Conservation (phyloP, 2,329 filamentous ascomycete species). For the Helminthosporium solani region DNA sequence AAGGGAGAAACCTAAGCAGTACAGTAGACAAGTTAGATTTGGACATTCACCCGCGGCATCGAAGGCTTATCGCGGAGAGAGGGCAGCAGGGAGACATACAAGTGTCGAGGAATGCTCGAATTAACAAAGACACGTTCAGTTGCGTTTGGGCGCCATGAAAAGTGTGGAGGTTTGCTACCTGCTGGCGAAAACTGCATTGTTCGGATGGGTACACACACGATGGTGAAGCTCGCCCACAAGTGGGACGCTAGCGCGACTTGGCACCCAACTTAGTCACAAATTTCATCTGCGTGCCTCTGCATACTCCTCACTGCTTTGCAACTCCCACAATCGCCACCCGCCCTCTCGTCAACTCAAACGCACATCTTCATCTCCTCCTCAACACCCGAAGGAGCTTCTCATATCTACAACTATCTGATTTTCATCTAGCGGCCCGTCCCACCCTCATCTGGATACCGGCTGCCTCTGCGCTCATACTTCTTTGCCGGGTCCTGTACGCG, state of each 20-base stretch:
- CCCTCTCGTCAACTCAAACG: constrained; percentile 7
- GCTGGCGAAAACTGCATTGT: too few relatives aligned
- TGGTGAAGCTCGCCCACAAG: too few relatives aligned
- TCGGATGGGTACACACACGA: too few relatives aligned
- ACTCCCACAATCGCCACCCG: neutral
- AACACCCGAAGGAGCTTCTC: constrained; percentile 12
- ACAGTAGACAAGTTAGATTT: too few relatives aligned
- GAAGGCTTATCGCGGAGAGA: too few relatives aligned
- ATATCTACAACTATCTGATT: constrained; percentile 20
- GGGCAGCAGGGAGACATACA: too few relatives aligned
- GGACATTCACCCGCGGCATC: too few relatives aligned
- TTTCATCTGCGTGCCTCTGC: constrained; percentile 3
- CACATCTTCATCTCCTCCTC: constrained; percentile 15
- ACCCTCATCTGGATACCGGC: constrained; percentile 6
- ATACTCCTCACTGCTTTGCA: constrained; percentile 2
- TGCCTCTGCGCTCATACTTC: constrained; percentile 6
- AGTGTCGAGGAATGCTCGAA: too few relatives aligned
- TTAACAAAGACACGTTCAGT: too few relatives aligned
- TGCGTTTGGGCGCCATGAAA: too few relatives aligned
- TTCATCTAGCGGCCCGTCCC: constrained; percentile 2
- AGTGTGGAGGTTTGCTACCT: too few relatives aligned
- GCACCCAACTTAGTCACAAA: constrained; percentile 1
- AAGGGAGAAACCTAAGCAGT: too few relatives aligned
- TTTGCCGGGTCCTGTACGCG: constrained; percentile 7
- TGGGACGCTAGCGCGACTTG: neutral